Base-by-base conservation (phyloP, 495 filamentous ascomycete species). In the Friedmanniomyces endolithicus region DNA sequence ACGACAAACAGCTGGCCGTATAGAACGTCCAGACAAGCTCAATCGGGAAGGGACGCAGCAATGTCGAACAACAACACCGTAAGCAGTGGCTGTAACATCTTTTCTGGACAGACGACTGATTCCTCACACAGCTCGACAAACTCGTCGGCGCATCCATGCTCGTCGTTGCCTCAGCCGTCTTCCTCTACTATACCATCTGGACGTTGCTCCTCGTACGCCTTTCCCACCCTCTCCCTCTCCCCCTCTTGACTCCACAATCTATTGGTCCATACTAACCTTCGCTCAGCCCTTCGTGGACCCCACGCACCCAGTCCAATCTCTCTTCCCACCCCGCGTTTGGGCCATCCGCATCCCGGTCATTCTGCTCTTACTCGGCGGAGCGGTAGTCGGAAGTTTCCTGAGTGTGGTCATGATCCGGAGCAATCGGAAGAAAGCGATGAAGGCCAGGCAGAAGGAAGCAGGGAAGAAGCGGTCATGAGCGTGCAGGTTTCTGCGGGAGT, bases 151-250 rank as follows among this genome's bases (percentile, higher is more conserved):
- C 94, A 76, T 86, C 83, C 76, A 99, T 99, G 92, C 87, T 99
- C 71, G 81, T 94, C 76, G 81, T 83, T 76, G 89, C 92, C 67
- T 85, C 89, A 60, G 81, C 84, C 69, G 88, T 99, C 72, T 99
- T 99, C 71, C 81, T 94, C 58, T 99, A 99, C 78, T 99, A 99
- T 73, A 94, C 89, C 17, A 80, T 94, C 64, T 99, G 92, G 92
- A 97, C 92, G 3, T 74, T 99, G 52, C 77, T 96, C 51, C 96
- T 99, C 86, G 92, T 95, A 78, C 56, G 65, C 62, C 39, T 12
- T 29, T 33, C 34, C 37, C 29, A 48, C 53, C 56, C 8, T 53
- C 16, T 16, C 11, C 22, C 17, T 14, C 48, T 16, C n/a, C 39
- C 19, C 50, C 24, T 45, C 27, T 31, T 31, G 9, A 3, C 27